phyloP scores from a whole-genome alignment of 768 basidiomycete genomes.

The Sporobolomyces pararoseus region DNA sequence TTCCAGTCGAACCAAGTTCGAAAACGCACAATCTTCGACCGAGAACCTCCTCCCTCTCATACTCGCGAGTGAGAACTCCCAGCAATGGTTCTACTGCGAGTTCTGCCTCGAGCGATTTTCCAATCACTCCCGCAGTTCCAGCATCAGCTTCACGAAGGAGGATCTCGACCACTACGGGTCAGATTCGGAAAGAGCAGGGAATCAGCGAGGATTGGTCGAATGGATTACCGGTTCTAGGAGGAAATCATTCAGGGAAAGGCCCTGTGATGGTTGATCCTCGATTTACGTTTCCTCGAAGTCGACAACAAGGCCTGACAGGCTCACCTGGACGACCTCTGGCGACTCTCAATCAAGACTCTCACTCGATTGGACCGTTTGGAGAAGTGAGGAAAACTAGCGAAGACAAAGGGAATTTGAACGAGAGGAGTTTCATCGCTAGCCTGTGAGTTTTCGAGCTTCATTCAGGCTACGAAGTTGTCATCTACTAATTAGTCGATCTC shows the following conservation, averaged over 20 bases:
- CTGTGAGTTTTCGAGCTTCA: neutral
- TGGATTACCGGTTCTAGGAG: neutral
- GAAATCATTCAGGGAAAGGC: no score
- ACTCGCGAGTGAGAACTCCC: neutral
- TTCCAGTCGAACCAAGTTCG: neutral
- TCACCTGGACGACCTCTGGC: neutral
- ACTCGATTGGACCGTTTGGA: neutral
- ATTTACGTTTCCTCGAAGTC: constrained; percentile 17
- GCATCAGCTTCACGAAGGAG: neutral
- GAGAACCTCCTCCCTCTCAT: neutral
- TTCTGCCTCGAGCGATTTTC: constrained; percentile 13
- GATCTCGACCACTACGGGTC: neutral
- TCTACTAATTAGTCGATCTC: no score
- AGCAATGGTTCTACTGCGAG: constrained; percentile 6
- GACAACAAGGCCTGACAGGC: neutral
- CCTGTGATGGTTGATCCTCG: constrained; percentile 16
- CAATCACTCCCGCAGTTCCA: constrained; percentile 3
- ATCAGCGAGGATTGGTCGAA: neutral
- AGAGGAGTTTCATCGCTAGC: constrained; percentile 15
- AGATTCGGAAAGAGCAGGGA: neutral
- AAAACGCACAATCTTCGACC: neutral
- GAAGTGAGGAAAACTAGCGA: neutral
- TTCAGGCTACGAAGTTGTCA: neutral
- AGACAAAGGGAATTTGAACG: neutral
- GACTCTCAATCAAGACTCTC: neutral